phyloP scores from a whole-genome alignment of 441 rosid species.

The Pelargonium exstipulatum region DNA sequence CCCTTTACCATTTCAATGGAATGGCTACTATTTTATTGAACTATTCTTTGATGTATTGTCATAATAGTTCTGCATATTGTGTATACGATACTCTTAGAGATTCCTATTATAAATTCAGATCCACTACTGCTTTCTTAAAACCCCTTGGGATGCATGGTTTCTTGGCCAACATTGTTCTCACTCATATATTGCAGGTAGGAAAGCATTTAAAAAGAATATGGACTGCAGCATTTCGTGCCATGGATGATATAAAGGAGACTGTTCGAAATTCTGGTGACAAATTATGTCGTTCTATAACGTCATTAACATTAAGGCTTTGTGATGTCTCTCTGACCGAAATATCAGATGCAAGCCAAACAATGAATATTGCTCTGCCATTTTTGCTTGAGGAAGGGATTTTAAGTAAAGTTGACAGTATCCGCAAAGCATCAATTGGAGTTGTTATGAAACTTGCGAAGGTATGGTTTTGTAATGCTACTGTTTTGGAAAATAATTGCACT shows the following conservation, averaged over 20 bases:
- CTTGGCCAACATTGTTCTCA: neutral
- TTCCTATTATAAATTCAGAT: neutral
- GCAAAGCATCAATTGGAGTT: constrained; percentile 90
- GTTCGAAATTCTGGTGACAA: constrained; percentile 95
- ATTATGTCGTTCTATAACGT: constrained; percentile 67
- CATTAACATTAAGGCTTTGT: constrained; percentile 85
- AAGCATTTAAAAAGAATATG: constrained; percentile 77
- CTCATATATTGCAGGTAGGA: constrained; percentile 44
- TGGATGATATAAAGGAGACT: constrained; percentile 99
- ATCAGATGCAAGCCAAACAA: constrained; percentile 65
- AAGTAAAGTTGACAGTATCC: constrained; percentile 80
- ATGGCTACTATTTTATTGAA: neutral
- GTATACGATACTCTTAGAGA: neutral
- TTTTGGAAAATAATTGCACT: constrained; percentile 10
- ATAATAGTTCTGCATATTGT: neutral
- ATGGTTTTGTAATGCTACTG: constrained; percentile 21
- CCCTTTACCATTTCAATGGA: neutral
- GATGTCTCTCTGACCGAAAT: constrained; percentile 82
- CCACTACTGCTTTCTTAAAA: neutral
- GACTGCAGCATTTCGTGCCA: constrained; percentile 89
- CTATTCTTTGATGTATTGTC: neutral
- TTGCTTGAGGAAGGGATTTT: constrained; percentile 88
- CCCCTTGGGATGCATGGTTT: neutral
- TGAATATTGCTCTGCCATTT: constrained; percentile 81
- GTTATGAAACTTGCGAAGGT: constrained; percentile 99